Evolutionary conservation across 148 eudicot genomes (phyloP).

Genomic region (Rhododendron molle): DNA sequence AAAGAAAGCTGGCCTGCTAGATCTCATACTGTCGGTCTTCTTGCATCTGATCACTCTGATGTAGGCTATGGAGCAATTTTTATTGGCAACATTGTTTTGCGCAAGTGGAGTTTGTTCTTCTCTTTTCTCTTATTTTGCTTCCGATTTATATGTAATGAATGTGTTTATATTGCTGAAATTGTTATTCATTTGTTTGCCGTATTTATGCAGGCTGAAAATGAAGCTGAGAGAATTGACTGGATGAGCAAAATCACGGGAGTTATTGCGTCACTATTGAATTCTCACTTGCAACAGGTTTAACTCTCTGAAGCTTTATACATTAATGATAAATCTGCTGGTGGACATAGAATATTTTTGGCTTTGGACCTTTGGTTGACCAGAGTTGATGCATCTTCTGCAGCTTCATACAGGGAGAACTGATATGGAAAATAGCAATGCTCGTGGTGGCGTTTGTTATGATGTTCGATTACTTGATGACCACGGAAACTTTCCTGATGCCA

Average conservation of each 20-base stretch:
- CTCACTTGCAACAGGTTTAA: conserved; percentile 73
- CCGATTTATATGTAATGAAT: background rate
- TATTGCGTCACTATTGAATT: conserved; percentile 79
- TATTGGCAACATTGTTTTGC: background rate
- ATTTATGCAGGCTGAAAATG: conserved; percentile 80
- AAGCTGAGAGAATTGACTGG: conserved; percentile 93
- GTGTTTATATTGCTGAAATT: background rate
- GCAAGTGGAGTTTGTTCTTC: background rate
- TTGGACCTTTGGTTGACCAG: conserved; percentile 24
- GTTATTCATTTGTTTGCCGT: background rate
- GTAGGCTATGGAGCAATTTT: background rate
- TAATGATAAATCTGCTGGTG: conserved; percentile 6
- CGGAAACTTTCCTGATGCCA: conserved; percentile 28
- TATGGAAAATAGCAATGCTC: conserved; percentile 15
- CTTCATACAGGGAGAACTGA: conserved; percentile 32
- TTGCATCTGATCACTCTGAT: background rate
- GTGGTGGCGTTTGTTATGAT: conserved; percentile 26
- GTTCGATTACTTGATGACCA: conserved; percentile 27
- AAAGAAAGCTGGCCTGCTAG: background rate
- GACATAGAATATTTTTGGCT: background rate
- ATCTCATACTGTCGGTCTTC: background rate
- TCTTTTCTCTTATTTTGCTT: background rate
- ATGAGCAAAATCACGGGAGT: conserved; percentile 82
- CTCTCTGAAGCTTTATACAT: background rate
- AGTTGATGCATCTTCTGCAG: conserved; percentile 33